Base-by-base conservation (phyloP, 75 land plant genomes). In the Isoetes taiwanensis region DNA sequence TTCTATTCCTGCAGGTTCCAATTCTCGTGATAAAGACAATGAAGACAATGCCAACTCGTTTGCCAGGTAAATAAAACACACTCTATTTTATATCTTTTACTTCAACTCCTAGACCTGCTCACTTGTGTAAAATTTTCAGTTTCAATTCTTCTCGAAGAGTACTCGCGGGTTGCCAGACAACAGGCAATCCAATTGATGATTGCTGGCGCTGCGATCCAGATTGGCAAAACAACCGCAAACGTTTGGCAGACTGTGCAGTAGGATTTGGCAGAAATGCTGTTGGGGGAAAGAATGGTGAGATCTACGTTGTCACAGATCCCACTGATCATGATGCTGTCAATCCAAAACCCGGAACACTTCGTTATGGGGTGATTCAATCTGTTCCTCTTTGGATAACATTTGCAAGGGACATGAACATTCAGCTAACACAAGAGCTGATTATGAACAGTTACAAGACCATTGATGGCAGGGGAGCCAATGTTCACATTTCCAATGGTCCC, bases 101-200 rank as follows among this genome's bases (percentile, higher is more conserved):
- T n/a, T n/a, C n/a, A n/a, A n/a, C n/a, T n/a, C n/a, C n/a, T n/a
- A n/a, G n/a, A n/a, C n/a, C n/a, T n/a, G n/a, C n/a, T n/a, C n/a
- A n/a, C n/a, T n/a, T n/a, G n/a, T n/a, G n/a, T n/a, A n/a, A n/a
- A n/a, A n/a, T n/a, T n/a, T n/a, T n/a, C n/a, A n/a, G n/a, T n/a
- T n/a, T n/a, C n/a, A n/a, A n/a, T n/a, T n/a, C n/a, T n/a, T n/a
- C n/a, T n/a, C n/a, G n/a, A n/a, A n/a, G n/a, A n/a, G n/a, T n/a
- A n/a, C n/a, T n/a, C n/a, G n/a, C n/a, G n/a, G n/a, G 50, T 4
- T 46, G 50, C 50, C 6, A 8, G n/a, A 6, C 19, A 6, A 46
- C 50, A 5, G 50, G 50, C 8, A 46, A 46, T n/a, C 6, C 50
- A 8, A 46, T 46, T n/a, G 50, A 46, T 46, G 50, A 46, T 23